Evolutionary conservation across 1,284 basidiomycete genomes (phyloP).

Genomic region (Chalciporus piperatoides): DNA sequence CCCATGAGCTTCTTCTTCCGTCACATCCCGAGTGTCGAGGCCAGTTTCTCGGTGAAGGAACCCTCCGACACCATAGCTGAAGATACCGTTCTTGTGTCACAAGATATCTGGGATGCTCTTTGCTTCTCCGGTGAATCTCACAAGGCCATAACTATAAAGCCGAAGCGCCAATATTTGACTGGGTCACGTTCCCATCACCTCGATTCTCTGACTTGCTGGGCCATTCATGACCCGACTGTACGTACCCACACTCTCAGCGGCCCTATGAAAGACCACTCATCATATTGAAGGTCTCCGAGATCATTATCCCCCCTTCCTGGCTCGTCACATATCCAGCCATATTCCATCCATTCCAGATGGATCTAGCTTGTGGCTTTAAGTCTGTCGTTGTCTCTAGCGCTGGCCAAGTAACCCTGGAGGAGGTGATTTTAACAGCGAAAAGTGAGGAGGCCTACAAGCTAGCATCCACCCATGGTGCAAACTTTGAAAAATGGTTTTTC

Average conservation of each 20-base stretch:
- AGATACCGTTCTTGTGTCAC: slow-evolving; percentile 30
- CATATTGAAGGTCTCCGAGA: slow-evolving; percentile 22
- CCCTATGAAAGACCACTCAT: slow-evolving; percentile 9
- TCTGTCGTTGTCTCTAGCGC: slow-evolving; percentile 21
- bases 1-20: slow-evolving; percentile 35
- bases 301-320: slow-evolving; percentile 29
- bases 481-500: slow-evolving; percentile 28
- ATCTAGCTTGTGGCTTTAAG: slow-evolving; percentile 10
- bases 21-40: slow-evolving; percentile 19
- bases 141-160: slow-evolving; percentile 20
- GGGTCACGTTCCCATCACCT: slow-evolving; percentile 5
- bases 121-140: slow-evolving; percentile 18
- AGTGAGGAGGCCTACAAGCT: slow-evolving; percentile 41
- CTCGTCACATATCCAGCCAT: slow-evolving; percentile 26
- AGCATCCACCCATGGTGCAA: slow-evolving; percentile 18
- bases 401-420: slow-evolving; percentile 32
- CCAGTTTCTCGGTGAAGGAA: slow-evolving; percentile 22
- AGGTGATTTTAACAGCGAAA: slow-evolving; percentile 47
- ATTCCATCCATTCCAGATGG: slow-evolving; percentile 23
- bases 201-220: slow-evolving; percentile 29
- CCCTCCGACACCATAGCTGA: background rate
- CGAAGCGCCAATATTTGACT: slow-evolving; percentile 21
- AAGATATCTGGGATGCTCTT: slow-evolving; percentile 33
- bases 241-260: slow-evolving; percentile 10
- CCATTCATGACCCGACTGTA: slow-evolving; percentile 23